Conservation (phyloP, 805 yeast genomes). For the Wickerhamomyces strasburgensis region DNA sequence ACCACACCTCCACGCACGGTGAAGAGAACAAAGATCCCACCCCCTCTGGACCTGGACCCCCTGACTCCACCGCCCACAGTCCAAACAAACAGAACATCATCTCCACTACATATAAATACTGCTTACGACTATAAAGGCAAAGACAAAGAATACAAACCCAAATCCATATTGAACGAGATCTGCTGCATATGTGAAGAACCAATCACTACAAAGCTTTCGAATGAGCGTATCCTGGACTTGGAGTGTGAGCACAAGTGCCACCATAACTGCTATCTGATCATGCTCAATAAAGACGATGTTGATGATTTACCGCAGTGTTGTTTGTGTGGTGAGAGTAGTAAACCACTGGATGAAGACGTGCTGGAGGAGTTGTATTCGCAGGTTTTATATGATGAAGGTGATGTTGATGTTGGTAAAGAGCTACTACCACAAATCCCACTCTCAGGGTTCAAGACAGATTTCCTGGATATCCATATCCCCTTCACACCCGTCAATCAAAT, state of each 20-base stretch:
- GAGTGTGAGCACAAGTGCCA: slow-evolving; percentile 42
- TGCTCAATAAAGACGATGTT: slow-evolving; percentile 20
- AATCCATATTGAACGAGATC: slow-evolving; percentile 20
- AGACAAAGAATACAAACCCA: slow-evolving; percentile 4
- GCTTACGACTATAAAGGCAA: too few relatives aligned
- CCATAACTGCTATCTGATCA: slow-evolving; percentile 35
- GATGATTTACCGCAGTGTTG: slow-evolving; percentile 25
- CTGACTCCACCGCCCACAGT: slow-evolving; percentile 23
- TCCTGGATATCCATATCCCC: slow-evolving; percentile 12
- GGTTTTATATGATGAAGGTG: slow-evolving; percentile 1
- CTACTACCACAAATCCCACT: slow-evolving; percentile 11
- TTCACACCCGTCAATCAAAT: slow-evolving; percentile 22
- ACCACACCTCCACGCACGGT: slow-evolving; percentile 15
- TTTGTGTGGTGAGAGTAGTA: slow-evolving; percentile 21
- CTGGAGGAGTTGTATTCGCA: slow-evolving; percentile 22
- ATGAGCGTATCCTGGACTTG: slow-evolving; percentile 39
- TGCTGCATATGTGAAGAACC: slow-evolving; percentile 45
- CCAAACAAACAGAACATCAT: background rate
- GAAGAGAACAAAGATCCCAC: slow-evolving; percentile 21
- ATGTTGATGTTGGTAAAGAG: background rate
- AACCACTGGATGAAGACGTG: slow-evolving; percentile 27
- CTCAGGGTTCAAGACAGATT: slow-evolving; percentile 13
- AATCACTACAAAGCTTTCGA: slow-evolving; percentile 32
- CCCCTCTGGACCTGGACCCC: slow-evolving; percentile 17
- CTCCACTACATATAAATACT: too few relatives aligned